Base-by-base conservation (phyloP, 225 moss, liverwort and hornwort species). In the Ulota crispa region DNA sequence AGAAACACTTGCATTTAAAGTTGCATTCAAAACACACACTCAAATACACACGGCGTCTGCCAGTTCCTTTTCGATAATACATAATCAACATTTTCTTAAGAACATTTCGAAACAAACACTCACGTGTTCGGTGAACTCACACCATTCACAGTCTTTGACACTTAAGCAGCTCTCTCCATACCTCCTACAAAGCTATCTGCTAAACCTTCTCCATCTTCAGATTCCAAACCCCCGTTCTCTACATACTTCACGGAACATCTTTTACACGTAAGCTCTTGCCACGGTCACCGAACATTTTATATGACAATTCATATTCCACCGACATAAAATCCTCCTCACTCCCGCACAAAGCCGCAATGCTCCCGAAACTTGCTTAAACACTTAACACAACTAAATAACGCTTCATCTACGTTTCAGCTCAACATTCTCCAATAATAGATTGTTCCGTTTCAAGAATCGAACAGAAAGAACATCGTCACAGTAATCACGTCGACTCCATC, bases 101-200 rank as follows among this genome's bases (percentile, higher is more conserved):
- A 16, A 5, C 53, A 62, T 52, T 30, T n/a, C 21, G 5, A 64
- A 52, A 41, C 63, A 52, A 37, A 53, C 28, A 47, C 70, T 64
- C 64, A 71, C 77, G 39, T 77, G 45, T 77, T 70, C 23, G 28
- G n/a, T 28, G 37, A 30, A 30, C 18, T 41, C 55, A n/a, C 42
- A 39, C 4, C 77, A 70, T 73, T 72, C 66, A 59, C 30, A 23
- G 20, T 63, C 41, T 78, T 31, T 65, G 20, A 45, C 55, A 32
- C 78, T 78, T 64, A 30, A 10, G 66, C 78, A 78, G 47, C 67
- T 20, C 66, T 36, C 36, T 79, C 67, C 73, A 73, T 24, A 66
- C 27, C 73, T 68, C 47, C 42, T 36, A 13, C 32, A 24, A 43
- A 83, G 7, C 19, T 73, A 31, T 37, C 47, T 59, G 59, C 73